Base-by-base conservation (phyloP, 441 rosid genomes). In the Caryocar brasiliense region DNA sequence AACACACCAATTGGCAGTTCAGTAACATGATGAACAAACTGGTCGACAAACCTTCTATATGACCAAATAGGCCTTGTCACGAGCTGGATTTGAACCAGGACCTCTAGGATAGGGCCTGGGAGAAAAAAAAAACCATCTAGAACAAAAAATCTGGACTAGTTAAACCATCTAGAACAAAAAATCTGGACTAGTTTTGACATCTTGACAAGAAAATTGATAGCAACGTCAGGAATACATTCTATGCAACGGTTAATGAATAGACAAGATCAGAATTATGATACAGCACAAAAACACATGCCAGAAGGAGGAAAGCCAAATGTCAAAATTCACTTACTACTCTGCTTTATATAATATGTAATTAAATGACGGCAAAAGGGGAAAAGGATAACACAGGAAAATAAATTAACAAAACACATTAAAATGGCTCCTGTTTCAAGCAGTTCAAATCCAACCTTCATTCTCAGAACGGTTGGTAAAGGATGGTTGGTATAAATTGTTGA, bases 331-430 rank as follows among this genome's bases (percentile, higher is more conserved):
- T 36, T 59, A 67, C 67, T 64, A 67, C 58, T 64, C 69, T 61
- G 62, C 56, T 60, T 58, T 30, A 40, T 50, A 58, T 65, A 51
- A 58, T 65, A 51, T 47, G 50, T 42, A 40, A 57, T 18, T 38
- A 22, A 47, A 53, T 24, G 40, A 55, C 23, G 47, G 27, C 14
- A 20, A 7, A 28, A 49, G 10, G 19, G 10, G 19, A 14, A 35
- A 25, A 20, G 47, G 6, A 20, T 30, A 51, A 54, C 14, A 48
- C 54, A 35, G 51, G 27, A 44, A 61, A 59, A 75, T 68, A 56
- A 59, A 70, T 64, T 67, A 65, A 68, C 30, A 51, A 49, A 73
- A 61, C 64, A 58, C 67, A 58, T 64, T 54, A 57, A 72, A 49
- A 68, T 52, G 58, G 67, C 67, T 59, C 51, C 58, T 37, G 65